These are phyloP conservation scores for Ogataea ramenticola DNA, from an alignment of 805 yeast species.

Conservation along the genomic window DNA sequence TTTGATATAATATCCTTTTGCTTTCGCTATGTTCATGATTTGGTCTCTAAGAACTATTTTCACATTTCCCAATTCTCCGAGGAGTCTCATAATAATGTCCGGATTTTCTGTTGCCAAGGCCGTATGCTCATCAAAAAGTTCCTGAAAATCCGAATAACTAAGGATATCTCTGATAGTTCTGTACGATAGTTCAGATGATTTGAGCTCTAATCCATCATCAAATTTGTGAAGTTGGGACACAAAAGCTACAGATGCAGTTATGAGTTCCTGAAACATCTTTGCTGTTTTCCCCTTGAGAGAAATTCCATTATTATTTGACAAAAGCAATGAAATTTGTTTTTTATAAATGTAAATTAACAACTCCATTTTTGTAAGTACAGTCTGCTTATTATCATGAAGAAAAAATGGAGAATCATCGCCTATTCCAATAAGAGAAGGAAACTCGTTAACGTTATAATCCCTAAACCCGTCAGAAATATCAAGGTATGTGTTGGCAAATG, in stretches of 20 bases:
- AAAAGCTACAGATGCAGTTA: not conserved
- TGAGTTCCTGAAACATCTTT: not conserved
- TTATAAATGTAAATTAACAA: conserved; percentile 14
- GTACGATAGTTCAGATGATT: not conserved
- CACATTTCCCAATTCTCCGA: conserved; percentile 42
- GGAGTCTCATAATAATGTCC: conserved; percentile 2
- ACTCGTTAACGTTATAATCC: conserved; percentile 1
- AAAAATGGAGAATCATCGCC: not conserved
- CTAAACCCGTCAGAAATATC: conserved; percentile 12
- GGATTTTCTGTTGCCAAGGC: not conserved
- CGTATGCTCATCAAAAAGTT: not conserved
- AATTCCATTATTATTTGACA: not conserved
- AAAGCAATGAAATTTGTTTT: conserved; percentile 6
- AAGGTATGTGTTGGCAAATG: conserved; percentile 13
- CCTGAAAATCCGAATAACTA: not conserved
- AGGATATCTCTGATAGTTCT: not conserved
- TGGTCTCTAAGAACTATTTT: conserved; percentile 40
- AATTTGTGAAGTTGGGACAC: not conserved
- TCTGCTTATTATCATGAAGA: not conserved
- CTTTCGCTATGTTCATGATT: conserved; percentile 27
- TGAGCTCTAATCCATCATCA: not conserved
- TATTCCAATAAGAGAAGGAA: conserved; percentile 2
- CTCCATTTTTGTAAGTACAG: conserved; percentile 10
- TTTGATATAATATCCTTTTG: conserved; percentile 21
- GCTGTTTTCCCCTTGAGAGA: not conserved